phyloP scores from a whole-genome alignment of 768 basidiomycete species.

The Glaciozyma martinii region DNA sequence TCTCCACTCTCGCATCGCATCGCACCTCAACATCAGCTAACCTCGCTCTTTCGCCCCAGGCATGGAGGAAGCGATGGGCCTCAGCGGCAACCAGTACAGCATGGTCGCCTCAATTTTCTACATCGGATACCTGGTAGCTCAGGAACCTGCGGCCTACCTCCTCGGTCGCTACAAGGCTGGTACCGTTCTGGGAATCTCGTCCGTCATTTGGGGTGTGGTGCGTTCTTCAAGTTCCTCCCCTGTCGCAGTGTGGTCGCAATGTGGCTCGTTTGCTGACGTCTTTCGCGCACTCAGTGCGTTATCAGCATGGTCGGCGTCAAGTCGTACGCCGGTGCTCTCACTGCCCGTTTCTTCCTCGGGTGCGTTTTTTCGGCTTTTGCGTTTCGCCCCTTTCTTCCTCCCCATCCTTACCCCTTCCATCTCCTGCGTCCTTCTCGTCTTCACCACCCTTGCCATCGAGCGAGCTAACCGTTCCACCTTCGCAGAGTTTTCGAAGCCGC shows the following conservation, averaged over 20 bases:
- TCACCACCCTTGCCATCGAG: no score
- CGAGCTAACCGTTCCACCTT: neutral
- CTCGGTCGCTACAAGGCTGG: slow-evolving; percentile 36
- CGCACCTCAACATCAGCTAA: no score
- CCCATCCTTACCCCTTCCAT: no score
- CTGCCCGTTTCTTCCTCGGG: slow-evolving; percentile 39
- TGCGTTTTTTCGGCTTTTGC: neutral
- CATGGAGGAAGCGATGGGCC: neutral
- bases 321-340: slow-evolving; percentile 37
- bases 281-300: slow-evolving; percentile 19
- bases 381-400: no score
- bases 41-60: no score
- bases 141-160: slow-evolving; percentile 2
- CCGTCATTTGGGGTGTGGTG: slow-evolving; percentile 39
- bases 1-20: neutral
- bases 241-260: no score
- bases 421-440: no score
- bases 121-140: neutral
- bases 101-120: slow-evolving; percentile 18
- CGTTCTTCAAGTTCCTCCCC: no score
- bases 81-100: slow-evolving; percentile 5
- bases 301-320: slow-evolving; percentile 37
- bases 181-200: slow-evolving; percentile 37
- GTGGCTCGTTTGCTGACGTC: slow-evolving; percentile 5
- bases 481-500: slow-evolving; percentile 37